Evolutionary conservation across 768 basidiomycete species (phyloP), one percentile per base, ranked within the genome.

Genomic region (Pleurotus djamor): DNA sequence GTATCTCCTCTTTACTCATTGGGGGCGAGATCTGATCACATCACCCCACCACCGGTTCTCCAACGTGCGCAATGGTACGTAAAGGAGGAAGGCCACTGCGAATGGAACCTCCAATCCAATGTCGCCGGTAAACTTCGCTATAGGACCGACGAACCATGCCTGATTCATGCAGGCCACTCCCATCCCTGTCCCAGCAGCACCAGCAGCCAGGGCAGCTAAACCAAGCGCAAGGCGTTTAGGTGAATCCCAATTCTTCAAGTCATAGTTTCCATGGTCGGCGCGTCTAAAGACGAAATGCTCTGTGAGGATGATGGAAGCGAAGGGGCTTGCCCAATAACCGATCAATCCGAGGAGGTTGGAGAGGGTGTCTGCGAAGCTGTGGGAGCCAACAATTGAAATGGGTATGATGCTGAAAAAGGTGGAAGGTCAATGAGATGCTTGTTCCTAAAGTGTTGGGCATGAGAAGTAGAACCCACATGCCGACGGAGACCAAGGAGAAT

Each of bases 71-170:
- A 87, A 69, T 4, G 76, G 76, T 1, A 78, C 4, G 67, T 88
- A 91, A 35, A 82, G 63, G 38, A 82, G 14, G 10, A 68, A 74
- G 0, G 82, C 78, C 7, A 79, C 70, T 4, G 71, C 67, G 55
- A 87, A 83, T 0, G 87, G 86, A n/a, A 85, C 70, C 60, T 88
- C 77, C 41, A 92, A 81, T 3, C 88, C 91, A 55, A 92, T 84
- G 68, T 92, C 91, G 3, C 91, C 91, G 9, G 86, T 77, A 6
- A 66, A 72, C 38, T 67, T 64, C 4, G 88, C 89, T n/a, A 92
- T 84, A 0, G 89, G 89, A 0, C 91, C 91, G 3, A 74, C 71
- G 66, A 83, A 92, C 83, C 85, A 91, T 10, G 76, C 81, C 65
- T 93, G 89, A 59, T 81, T 74, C 84, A 92, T 92, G 52, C 77